phyloP scores from a whole-genome alignment of 192 early-diverging fungal genomes.

The Lobosporangium transversale region DNA sequence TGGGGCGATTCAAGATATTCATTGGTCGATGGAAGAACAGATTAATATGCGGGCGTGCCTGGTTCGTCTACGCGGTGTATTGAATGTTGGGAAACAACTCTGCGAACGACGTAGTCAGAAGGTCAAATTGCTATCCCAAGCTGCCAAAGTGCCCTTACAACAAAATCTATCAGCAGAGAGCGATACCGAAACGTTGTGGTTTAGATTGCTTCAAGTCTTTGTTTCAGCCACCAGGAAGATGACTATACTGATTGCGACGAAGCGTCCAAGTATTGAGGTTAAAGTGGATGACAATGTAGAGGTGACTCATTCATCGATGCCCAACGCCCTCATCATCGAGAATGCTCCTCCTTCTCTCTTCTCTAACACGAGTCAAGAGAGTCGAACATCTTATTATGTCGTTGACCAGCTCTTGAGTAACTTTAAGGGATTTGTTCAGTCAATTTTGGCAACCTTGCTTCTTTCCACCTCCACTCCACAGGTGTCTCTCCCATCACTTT shows the following conservation, averaged over 20 bases:
- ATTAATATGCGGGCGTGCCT: slow-evolving; percentile 56
- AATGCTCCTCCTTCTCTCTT: slow-evolving; percentile 43
- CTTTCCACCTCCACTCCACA: slow-evolving; percentile 67
- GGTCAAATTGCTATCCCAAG: slow-evolving; percentile 24
- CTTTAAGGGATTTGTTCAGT: slow-evolving; percentile 68
- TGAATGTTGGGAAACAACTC: slow-evolving; percentile 67
- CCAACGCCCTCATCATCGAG: slow-evolving; percentile 11
- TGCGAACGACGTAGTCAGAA: slow-evolving; percentile 58
- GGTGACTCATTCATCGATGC: not conserved
- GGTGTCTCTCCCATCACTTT: slow-evolving; percentile 63
- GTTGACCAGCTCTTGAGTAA: slow-evolving; percentile 57
- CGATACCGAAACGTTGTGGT: slow-evolving; percentile 66
- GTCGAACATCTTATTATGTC: slow-evolving; percentile 32
- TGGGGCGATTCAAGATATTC: slow-evolving; percentile 42
- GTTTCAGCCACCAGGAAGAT: slow-evolving; percentile 64
- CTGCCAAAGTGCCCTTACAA: slow-evolving; percentile 12
- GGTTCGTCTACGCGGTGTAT: slow-evolving; percentile 63
- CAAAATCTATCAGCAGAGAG: slow-evolving; percentile 35
- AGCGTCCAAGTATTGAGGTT: slow-evolving; percentile 1
- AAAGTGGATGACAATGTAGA: not conserved
- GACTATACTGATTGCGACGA: slow-evolving; percentile 26
- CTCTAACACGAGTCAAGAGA: slow-evolving; percentile 38
- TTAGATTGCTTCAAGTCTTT: slow-evolving; percentile 65
- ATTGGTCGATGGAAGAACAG: slow-evolving; percentile 64
- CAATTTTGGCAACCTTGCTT: slow-evolving; percentile 64